Evolutionary conservation across 2,329 filamentous ascomycete species (phyloP), one percentile per base, ranked within the genome.

Genomic region (Aspergillus pseudoterreus): DNA sequence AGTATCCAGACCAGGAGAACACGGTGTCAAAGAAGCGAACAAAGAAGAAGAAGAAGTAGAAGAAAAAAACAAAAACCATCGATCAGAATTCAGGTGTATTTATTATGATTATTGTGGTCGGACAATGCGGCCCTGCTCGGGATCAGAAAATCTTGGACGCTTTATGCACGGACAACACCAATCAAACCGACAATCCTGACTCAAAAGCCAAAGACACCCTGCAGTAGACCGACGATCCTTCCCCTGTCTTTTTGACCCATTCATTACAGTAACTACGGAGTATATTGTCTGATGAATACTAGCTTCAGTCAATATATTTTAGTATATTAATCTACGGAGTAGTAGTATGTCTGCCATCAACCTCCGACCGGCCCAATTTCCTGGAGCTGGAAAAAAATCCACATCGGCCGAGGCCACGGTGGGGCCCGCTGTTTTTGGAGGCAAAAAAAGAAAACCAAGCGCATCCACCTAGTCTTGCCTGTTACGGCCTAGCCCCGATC

Each of bases 401-500:
- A 30, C 35, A 17, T 17, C 15, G 35, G 14, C 35, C 15, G 35
- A 17, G 35, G 35, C 35, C 14, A 17, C 15, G 35, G 35, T 38
- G 35, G 35, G 35, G 14, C 35, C 14, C 12, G 35, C 15, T n/a
- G 35, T 38, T 17, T 38, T n/a, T 38, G 35, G 48, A 19, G 24
- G 32, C 5, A 14, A 41, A 47, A 43, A 36, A 30, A 24, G 19
- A 17, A 14, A 43, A 50, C 36, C 6, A 30, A 8, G 24, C 27
- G 24, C 36, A 42, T 35, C 4, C 27, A 41, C 58, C 52, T 55
- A 57, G 58, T 60, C 53, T 53, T 52, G 49, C 52, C 49, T 43
- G 43, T 51, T 56, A 52, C 53, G 45, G 57, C 47, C 47, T 51
- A 53, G 52, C 49, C 46, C 54, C 50, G 57, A 60, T 60, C 57